Evolutionary conservation across 176 grass and related monocot genomes (phyloP).

Genomic region (Triticum aestivum): IWGSC_CS_RefSeq_v2.1 NC_057796.1:484929969-484930468

Average conservation of each 20-base stretch:
- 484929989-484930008: no score
- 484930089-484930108: neutral
- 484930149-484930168: no score
- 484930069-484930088: neutral
- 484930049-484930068: neutral
- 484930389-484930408: neutral
- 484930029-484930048: neutral
- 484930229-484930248: neutral
- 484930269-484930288: neutral
- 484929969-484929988: neutral
- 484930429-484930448: slow-evolving; percentile 65
- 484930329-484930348: neutral
- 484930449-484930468: slow-evolving; percentile 76
- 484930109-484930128: neutral
- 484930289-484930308: neutral
- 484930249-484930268: neutral
- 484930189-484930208: no score
- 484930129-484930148: neutral
- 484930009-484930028: neutral
- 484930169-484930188: no score
- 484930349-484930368: neutral
- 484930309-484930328: neutral
- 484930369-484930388: neutral
- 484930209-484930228: neutral
- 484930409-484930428: slow-evolving; percentile 27